phyloP scores from a whole-genome alignment of 2,329 filamentous ascomycete species.

The Talaromyces sp. region DNA sequence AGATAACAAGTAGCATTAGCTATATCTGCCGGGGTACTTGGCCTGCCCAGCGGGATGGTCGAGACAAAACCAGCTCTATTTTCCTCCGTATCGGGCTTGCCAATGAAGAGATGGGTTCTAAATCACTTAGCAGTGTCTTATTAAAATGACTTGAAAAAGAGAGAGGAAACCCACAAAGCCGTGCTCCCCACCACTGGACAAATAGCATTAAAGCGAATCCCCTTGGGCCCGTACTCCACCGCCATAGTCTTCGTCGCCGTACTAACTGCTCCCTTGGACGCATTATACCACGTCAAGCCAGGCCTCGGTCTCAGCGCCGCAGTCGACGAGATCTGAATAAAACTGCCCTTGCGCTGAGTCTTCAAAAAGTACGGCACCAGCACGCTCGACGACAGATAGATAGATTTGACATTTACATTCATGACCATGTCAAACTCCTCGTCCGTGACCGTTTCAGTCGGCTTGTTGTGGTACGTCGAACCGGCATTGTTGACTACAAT shows the following conservation, averaged over 20 bases:
- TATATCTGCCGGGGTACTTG: slow-evolving; percentile 52
- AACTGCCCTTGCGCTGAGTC: slow-evolving; percentile 26
- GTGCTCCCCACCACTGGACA: slow-evolving; percentile 21
- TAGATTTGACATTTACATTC: slow-evolving; percentile 35
- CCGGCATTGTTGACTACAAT: slow-evolving; percentile 44
- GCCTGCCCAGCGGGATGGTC: slow-evolving; percentile 38
- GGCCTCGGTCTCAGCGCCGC: slow-evolving; percentile 33
- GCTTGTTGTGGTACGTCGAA: slow-evolving; percentile 28
- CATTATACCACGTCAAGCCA: slow-evolving; percentile 38
- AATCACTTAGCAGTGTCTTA: neutral
- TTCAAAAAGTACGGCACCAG: slow-evolving; percentile 31
- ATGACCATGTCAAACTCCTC: slow-evolving; percentile 35
- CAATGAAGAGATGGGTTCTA: slow-evolving; percentile 57
- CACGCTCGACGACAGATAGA: slow-evolving; percentile 28
- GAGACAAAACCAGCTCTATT: slow-evolving; percentile 39
- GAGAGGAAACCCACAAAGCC: slow-evolving; percentile 28
- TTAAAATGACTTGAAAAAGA: slow-evolving; percentile 42
- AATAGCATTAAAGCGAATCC: slow-evolving; percentile 21
- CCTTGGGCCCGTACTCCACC: slow-evolving; percentile 18
- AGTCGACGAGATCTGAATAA: slow-evolving; percentile 37
- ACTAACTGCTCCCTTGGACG: slow-evolving; percentile 34
- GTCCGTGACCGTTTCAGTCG: slow-evolving; percentile 32
- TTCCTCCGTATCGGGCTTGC: slow-evolving; percentile 39
- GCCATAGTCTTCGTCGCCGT: slow-evolving; percentile 20
- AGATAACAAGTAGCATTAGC: slow-evolving; percentile 66